Evolutionary conservation across 345 rosid genomes (phyloP).

Genomic region (Syzygium grande): DNA sequence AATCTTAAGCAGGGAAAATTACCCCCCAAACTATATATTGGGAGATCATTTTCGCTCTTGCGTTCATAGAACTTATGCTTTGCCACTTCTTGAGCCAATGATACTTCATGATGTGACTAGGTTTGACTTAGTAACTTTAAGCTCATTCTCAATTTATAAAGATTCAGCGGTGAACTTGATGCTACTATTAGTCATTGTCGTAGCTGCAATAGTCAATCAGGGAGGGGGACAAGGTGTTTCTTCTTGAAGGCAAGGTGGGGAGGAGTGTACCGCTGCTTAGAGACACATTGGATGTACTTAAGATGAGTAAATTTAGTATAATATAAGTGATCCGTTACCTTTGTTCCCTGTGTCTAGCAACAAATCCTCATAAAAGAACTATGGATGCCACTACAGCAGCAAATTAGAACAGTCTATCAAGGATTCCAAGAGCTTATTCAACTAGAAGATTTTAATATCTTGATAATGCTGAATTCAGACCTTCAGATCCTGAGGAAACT

Average conservation of each 20-base stretch:
- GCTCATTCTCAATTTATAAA: neutral
- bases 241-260: too few species aligned
- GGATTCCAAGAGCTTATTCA: neutral
- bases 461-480: neutral
- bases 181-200: neutral
- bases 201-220: neutral
- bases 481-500: neutral
- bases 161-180: neutral
- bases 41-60: neutral
- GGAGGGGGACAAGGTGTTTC: too few species aligned
- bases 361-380: too few species aligned
- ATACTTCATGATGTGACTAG: neutral
- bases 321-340: neutral
- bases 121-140: neutral
- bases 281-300: rapidly evolving
- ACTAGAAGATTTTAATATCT: neutral
- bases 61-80: neutral
- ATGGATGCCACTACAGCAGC: neutral
- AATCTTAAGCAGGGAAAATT: neutral
- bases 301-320: neutral
- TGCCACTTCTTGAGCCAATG: neutral
- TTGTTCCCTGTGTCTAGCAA: rapidly evolving
- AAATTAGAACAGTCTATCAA: neutral
- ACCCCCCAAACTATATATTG: neutral
- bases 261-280: too few species aligned